Evolutionary conservation across 2,329 filamentous ascomycete genomes (phyloP).

Genomic region (Anthostomella pinea): DNA sequence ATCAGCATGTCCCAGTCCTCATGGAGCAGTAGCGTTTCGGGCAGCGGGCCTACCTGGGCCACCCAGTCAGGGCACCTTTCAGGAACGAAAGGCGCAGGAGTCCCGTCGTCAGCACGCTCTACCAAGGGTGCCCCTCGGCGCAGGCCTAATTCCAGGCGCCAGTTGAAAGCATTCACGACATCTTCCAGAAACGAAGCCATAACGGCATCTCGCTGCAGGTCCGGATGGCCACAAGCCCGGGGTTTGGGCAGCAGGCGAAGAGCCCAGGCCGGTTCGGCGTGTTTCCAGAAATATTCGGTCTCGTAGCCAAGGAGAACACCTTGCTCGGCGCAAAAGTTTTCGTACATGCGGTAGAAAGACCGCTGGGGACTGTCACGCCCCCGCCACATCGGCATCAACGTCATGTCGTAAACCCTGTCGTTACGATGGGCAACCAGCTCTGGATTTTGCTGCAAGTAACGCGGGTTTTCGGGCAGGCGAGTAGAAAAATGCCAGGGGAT

Average conservation of each 20-base stretch:
- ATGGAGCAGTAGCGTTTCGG: slow-evolving; percentile 1
- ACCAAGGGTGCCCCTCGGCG: slow-evolving; percentile 1
- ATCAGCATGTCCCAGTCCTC: too few relatives aligned
- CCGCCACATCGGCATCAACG: slow-evolving; percentile 5
- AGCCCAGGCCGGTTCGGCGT: slow-evolving; percentile 4
- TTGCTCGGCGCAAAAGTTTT: slow-evolving; percentile 1
- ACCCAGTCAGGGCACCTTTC: slow-evolving; percentile 6
- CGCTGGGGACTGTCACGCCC: slow-evolving; percentile 8
- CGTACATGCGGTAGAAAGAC: slow-evolving; percentile 5
- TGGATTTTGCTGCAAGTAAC: neutral
- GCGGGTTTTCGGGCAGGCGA: slow-evolving; percentile 2
- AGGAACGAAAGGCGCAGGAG: slow-evolving; percentile 4
- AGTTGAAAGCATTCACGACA: slow-evolving; percentile 5
- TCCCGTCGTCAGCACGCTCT: slow-evolving; percentile 2
- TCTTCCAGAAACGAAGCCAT: slow-evolving; percentile 5
- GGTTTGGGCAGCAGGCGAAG: slow-evolving; percentile 1
- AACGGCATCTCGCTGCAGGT: slow-evolving; percentile 3
- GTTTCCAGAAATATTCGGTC: slow-evolving; percentile 6
- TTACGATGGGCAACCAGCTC: slow-evolving; percentile 1
- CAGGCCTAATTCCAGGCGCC: slow-evolving; percentile 3
- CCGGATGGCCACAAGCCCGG: slow-evolving; percentile 1
- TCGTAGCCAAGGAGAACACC: slow-evolving; percentile 2
- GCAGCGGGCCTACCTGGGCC: neutral
- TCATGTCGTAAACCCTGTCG: neutral
- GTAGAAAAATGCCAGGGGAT: slow-evolving; percentile 3